Conservation (phyloP, 768 basidiomycete species). For the Lactifluus subvellereus region DNA sequence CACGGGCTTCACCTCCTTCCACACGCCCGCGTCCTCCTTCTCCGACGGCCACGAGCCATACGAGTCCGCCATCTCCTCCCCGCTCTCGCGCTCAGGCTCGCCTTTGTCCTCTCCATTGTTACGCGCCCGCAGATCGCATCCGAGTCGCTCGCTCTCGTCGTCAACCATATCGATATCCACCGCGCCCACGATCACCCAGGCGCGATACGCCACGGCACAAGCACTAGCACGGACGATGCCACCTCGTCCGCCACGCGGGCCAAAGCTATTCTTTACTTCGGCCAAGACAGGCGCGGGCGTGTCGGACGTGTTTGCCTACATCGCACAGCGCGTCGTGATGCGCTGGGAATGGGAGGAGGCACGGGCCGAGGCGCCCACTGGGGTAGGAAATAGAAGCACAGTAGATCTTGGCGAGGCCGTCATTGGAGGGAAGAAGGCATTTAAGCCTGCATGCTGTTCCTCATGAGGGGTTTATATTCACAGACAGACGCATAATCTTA, state of each 20-base stretch:
- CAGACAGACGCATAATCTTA: neutral
- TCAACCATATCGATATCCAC: constrained; percentile 23
- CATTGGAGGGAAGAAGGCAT: neutral
- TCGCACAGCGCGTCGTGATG: constrained; percentile 54
- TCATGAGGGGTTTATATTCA: constrained; percentile 11
- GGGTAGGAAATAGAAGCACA: constrained; percentile 31
- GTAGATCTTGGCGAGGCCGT: constrained; percentile 9
- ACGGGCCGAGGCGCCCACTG: constrained; percentile 38
- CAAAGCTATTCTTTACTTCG: constrained; percentile 67
- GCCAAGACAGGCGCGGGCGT: constrained; percentile 77
- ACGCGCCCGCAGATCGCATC: constrained; percentile 24
- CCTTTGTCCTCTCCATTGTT: constrained; percentile 22
- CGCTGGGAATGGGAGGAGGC: constrained; percentile 66
- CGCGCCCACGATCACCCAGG: constrained; percentile 28
- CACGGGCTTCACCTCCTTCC: constrained; percentile 58
- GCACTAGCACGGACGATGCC: constrained; percentile 16
- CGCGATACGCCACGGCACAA: constrained; percentile 19
- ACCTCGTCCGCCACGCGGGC: constrained; percentile 44
- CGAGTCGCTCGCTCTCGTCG: constrained; percentile 15
- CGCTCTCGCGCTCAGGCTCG: constrained; percentile 35
- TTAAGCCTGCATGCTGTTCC: constrained; percentile 5
- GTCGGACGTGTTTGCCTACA: constrained; percentile 67
- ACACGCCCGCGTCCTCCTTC: constrained; percentile 76
- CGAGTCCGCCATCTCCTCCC: constrained; percentile 51
- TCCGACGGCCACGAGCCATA: constrained; percentile 49